Evolutionary conservation across 305 asterid species (phyloP).

Genomic region (Fraxinus baroniana): DNA sequence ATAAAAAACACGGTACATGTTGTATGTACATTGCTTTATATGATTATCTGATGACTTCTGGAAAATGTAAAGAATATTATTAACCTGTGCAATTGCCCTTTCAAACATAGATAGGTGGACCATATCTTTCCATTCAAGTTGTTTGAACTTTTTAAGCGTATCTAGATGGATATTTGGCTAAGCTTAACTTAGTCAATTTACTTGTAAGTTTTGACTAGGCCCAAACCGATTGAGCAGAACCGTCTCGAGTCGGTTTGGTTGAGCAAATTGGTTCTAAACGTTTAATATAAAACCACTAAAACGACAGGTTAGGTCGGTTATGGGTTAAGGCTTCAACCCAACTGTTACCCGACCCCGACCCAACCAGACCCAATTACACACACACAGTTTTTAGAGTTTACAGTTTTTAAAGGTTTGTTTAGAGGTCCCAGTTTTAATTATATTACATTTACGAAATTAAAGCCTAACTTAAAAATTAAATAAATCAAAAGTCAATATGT

Average conservation of each 20-base stretch:
- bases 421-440: not conserved
- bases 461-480: too few species aligned
- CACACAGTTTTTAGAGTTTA: too few species aligned
- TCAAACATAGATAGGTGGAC: not conserved
- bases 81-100: not conserved
- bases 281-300: not conserved
- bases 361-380: too few species aligned
- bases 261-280: not conserved
- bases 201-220: not conserved
- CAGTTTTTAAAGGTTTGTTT: not conserved
- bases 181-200: not conserved
- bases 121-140: not conserved
- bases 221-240: too few species aligned
- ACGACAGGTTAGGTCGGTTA: too few species aligned
- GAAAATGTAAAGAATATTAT: not conserved
- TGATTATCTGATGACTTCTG: not conserved
- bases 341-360: too few species aligned
- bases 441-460: not conserved
- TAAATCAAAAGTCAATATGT: too few species aligned
- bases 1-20: not conserved
- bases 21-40: not conserved
- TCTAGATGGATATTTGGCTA: not conserved
- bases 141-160: not conserved
- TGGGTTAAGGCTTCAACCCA: too few species aligned
- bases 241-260: too few species aligned